Conservation (phyloP, 2,329 filamentous ascomycete species). For the Alternaria arborescens region DNA sequence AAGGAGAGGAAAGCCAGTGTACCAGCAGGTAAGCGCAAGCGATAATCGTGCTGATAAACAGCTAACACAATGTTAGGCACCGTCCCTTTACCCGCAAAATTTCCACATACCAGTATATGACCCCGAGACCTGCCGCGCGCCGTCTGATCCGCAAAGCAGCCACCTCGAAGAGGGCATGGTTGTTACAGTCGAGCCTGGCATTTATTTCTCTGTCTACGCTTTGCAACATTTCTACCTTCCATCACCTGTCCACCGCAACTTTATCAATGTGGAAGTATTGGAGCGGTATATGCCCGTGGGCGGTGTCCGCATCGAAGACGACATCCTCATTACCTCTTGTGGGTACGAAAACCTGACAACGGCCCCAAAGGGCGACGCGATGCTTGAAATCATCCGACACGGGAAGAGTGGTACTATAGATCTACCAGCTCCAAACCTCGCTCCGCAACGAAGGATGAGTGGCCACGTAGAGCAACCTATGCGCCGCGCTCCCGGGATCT, state of each 20-base stretch:
- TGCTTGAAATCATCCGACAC: conserved; percentile 64
- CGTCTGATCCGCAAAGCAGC: conserved; percentile 43
- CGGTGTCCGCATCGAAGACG: conserved; percentile 76
- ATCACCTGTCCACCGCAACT: conserved; percentile 75
- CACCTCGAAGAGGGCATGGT: conserved; percentile 63
- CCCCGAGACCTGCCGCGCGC: conserved; percentile 39
- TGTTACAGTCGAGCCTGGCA: conserved; percentile 64
- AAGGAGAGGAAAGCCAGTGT: conserved; percentile 30
- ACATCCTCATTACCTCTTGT: conserved; percentile 74
- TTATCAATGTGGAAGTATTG: conserved; percentile 77
- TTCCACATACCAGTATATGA: conserved; percentile 47
- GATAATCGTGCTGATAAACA: neutral
- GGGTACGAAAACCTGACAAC: conserved; percentile 78
- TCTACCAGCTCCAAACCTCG: neutral
- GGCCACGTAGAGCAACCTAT: conserved; percentile 20
- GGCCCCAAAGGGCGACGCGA: conserved; percentile 72
- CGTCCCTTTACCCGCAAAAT: conserved; percentile 43
- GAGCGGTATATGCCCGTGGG: conserved; percentile 84
- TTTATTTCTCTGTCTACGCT: conserved; percentile 91
- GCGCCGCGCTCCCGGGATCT: conserved; percentile 40
- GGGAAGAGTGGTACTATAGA: conserved; percentile 16
- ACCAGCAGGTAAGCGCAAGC: conserved; percentile 32
- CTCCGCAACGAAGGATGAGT: neutral
- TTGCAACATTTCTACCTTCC: conserved; percentile 77
- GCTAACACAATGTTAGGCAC: conserved; percentile 32